Conservation (phyloP, 768 basidiomycete genomes). For the Trametes gibbosa region DNA sequence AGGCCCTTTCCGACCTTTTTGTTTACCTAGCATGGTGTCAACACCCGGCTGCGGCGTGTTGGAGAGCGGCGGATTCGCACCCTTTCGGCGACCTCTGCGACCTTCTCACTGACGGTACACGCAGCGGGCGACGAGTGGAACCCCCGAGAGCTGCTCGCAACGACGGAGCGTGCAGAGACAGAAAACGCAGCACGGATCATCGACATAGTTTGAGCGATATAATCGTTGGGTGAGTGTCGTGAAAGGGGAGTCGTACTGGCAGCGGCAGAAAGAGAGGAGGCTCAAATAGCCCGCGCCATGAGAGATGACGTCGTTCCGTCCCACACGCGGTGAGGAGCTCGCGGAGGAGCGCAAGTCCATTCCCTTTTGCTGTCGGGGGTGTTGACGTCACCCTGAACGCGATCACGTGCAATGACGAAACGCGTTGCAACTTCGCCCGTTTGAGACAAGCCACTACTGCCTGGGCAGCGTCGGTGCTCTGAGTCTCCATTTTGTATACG, state of each 20-base stretch:
- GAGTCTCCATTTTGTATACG: no score
- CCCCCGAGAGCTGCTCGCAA: conserved; percentile 18
- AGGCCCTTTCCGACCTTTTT: conserved; percentile 38
- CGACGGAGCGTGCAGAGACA: conserved; percentile 19
- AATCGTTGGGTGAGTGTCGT: neutral
- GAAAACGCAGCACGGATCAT: conserved; percentile 32
- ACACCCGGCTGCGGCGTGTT: no score
- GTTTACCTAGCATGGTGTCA: conserved; percentile 33
- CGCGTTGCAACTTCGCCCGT: neutral
- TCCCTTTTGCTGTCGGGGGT: neutral
- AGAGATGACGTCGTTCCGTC: conserved; percentile 14
- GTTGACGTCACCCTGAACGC: conserved; percentile 5
- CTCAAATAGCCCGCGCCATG: conserved; percentile 1
- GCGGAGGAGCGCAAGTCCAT: neutral
- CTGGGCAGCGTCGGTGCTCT: neutral
- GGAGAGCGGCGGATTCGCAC: conserved; percentile 19
- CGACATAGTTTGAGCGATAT: conserved; percentile 2
- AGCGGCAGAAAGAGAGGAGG: neutral
- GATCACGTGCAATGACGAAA: conserved; percentile 8
- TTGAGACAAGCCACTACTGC: no score
- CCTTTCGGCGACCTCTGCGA: conserved; percentile 38
- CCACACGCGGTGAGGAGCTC: conserved; percentile 3
- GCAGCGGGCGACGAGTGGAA: conserved; percentile 33
- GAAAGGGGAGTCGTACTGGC: neutral
- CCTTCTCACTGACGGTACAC: conserved; percentile 38